phyloP scores from a whole-genome alignment of 805 yeast species.

The Helenozyma rhizophorensis region DNA sequence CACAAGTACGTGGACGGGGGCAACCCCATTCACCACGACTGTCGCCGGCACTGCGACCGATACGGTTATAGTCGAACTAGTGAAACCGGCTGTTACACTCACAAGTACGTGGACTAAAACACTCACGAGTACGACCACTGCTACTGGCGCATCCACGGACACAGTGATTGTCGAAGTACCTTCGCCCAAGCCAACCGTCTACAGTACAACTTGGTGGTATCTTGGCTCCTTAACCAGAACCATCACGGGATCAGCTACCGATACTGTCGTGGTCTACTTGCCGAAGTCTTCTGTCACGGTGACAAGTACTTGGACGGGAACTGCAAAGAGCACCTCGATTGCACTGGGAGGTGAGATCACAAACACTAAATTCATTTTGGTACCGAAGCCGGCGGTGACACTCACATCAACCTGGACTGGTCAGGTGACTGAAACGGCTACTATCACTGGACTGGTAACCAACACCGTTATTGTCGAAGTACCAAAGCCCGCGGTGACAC shows the following conservation, averaged over 20 bases:
- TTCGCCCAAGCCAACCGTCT: constrained; percentile 4
- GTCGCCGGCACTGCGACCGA: not conserved
- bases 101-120: constrained; percentile 7
- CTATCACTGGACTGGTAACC: not conserved
- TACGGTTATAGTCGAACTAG: constrained; percentile 12
- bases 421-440: constrained; percentile 1
- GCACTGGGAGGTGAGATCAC: not conserved
- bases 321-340: too few relatives aligned
- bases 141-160: not conserved
- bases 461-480: constrained; percentile 7
- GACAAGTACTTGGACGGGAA: not conserved
- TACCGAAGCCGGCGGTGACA: not conserved
- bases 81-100: constrained; percentile 10
- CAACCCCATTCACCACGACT: constrained; percentile 1
- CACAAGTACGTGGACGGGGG: not conserved
- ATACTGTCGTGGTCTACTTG: not conserved
- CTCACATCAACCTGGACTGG: constrained; percentile 2
- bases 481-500: constrained; percentile 1
- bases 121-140: not conserved
- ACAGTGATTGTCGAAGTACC: constrained; percentile 10
- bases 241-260: not conserved
- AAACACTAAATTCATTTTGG: too few relatives aligned
- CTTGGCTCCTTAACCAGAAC: constrained; percentile 3
- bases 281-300: not conserved
- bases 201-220: constrained; percentile 9